A percentile compares a stretch with the other conserved stretches of the same genome.
Conservation (phyloP, 257 asterid species). For the Solanum piurae region DNA sequence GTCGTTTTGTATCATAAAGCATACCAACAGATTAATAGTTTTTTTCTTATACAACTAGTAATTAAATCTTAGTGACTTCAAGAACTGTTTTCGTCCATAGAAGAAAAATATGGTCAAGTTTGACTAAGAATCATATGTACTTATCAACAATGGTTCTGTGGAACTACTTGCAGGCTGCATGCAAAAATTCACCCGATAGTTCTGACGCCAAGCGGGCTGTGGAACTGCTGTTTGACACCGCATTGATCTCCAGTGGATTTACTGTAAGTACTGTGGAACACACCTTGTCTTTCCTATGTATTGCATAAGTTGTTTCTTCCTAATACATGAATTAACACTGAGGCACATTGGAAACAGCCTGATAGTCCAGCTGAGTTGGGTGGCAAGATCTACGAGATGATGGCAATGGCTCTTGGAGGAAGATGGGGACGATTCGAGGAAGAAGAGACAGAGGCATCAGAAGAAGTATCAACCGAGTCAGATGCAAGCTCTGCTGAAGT, state of each 20-base stretch:
- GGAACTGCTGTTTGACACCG: conserved; percentile 79
- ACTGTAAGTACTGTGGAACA: conserved; percentile 39
- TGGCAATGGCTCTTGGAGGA: conserved; percentile 99
- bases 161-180: conserved; percentile 66
- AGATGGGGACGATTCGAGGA: conserved; percentile 88
- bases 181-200: conserved; percentile 86
- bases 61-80: background rate
- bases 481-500: conserved; percentile 22
- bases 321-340: background rate
- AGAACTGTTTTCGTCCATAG: background rate
- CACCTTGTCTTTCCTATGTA: background rate
- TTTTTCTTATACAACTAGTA: background rate
- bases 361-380: conserved; percentile 96
- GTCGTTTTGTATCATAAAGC: background rate
- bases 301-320: background rate
- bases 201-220: conserved; percentile 87
- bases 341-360: conserved; percentile 36
- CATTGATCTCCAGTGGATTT: conserved; percentile 94
- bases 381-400: conserved; percentile 93
- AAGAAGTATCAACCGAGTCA: conserved; percentile 8
- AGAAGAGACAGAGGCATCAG: conserved; percentile 10
- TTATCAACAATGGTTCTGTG: background rate
- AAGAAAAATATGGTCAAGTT: background rate
- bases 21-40: background rate
- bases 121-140: background rate